Evolutionary conservation across 768 basidiomycete species (phyloP).

Genomic region (Kwoniella bestiolae): DNA sequence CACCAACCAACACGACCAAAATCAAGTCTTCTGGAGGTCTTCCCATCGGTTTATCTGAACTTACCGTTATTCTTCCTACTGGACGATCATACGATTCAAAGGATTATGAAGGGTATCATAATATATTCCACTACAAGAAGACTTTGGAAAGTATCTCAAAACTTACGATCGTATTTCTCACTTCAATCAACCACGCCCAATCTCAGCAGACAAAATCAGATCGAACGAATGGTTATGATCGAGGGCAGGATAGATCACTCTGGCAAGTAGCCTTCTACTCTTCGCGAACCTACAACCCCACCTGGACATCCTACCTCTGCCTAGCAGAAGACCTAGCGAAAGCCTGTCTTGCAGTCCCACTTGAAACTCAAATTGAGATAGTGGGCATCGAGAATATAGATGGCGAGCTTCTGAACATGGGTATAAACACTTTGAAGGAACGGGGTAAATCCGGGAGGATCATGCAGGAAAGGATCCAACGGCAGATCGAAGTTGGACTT

Average conservation of each 20-base stretch:
- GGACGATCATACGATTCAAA: slow-evolving; percentile 22
- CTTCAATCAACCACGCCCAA: no score
- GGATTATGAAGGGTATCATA: slow-evolving; percentile 19
- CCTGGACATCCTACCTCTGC: slow-evolving; percentile 14
- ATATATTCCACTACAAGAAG: slow-evolving; percentile 18
- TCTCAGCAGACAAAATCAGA: background rate
- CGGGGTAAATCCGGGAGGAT: slow-evolving; percentile 1
- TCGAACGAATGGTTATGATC: background rate
- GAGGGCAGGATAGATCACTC: background rate
- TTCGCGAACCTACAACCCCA: slow-evolving; percentile 1
- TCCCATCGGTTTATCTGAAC: slow-evolving; percentile 6
- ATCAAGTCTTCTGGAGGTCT: slow-evolving; percentile 7
- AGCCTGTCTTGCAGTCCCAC: slow-evolving; percentile 2
- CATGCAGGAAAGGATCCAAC: slow-evolving; percentile 11
- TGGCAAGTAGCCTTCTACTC: slow-evolving; percentile 26
- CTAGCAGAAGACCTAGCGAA: slow-evolving; percentile 14
- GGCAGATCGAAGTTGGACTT: slow-evolving; percentile 16
- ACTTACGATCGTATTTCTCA: slow-evolving; percentile 16
- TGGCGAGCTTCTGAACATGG: slow-evolving; percentile 17
- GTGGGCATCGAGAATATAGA: slow-evolving; percentile 21
- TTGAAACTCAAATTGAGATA: slow-evolving; percentile 6
- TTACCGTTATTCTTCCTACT: slow-evolving; percentile 17
- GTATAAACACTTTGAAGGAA: slow-evolving; percentile 7
- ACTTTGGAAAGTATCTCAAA: background rate
- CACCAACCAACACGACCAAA: background rate